Percentiles rank a stretch among this genome's conserved stretches.
These are phyloP conservation scores for Tephrocybe rancida DNA, from an alignment of 768 basidiomycete genomes.

Conservation along the genomic window DNA sequence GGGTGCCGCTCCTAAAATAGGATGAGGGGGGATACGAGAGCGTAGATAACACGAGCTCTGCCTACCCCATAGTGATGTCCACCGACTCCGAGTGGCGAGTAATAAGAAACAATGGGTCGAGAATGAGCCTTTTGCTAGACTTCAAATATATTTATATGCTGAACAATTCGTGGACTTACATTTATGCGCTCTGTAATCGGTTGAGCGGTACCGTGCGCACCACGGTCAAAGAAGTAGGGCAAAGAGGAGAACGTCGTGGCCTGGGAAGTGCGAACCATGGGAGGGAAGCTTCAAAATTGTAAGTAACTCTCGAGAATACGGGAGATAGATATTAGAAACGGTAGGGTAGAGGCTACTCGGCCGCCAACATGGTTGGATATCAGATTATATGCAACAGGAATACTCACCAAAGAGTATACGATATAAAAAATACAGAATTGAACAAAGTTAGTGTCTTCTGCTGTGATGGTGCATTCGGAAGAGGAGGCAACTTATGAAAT, in stretches of 20 bases:
- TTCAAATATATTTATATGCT: not conserved
- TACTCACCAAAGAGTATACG: not conserved
- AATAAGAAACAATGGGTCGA: constrained; percentile 92
- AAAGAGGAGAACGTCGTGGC: constrained; percentile 70
- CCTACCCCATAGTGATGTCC: constrained; percentile 95
- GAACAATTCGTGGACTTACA: constrained; percentile 44
- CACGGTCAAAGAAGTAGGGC: constrained; percentile 78
- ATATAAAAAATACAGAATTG: not conserved
- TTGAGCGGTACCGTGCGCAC: constrained; percentile 67
- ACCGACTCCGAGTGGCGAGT: constrained; percentile 92
- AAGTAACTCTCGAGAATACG: not conserved
- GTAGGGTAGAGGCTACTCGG: too few relatives aligned
- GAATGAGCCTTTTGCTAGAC: constrained; percentile 62
- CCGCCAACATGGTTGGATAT: not conserved
- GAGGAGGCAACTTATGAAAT: not conserved
- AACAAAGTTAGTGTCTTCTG: not conserved
- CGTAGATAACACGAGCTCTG: not conserved
- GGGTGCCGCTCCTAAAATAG: constrained; percentile 86
- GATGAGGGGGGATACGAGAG: not conserved
- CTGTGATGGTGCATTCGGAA: not conserved
- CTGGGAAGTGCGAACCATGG: constrained; percentile 50
- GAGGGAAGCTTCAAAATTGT: not conserved
- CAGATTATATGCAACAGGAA: not conserved
- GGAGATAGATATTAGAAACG: not conserved
- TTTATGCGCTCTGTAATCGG: constrained; percentile 81